Evolutionary conservation across 2,329 filamentous ascomycete species (phyloP).

Genomic region (Claviceps sorghi): DNA sequence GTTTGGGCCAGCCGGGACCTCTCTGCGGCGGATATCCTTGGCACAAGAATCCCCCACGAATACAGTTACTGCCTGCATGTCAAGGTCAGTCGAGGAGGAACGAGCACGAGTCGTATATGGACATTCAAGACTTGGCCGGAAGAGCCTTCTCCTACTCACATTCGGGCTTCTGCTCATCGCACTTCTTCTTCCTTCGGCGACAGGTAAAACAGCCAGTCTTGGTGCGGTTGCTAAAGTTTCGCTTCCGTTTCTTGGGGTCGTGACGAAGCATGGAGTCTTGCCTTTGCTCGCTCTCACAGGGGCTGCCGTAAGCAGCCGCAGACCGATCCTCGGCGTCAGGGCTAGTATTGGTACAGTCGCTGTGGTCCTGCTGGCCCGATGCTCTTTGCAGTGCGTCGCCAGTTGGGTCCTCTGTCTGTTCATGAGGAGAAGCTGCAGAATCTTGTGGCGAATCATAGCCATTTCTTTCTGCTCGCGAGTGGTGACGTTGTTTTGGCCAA

Average conservation of each 20-base stretch:
- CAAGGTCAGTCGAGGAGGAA: not conserved
- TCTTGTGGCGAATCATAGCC: conserved; percentile 32
- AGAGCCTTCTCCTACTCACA: conserved; percentile 45
- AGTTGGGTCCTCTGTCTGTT: conserved; percentile 35
- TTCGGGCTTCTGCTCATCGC: conserved; percentile 82
- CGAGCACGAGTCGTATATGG: not conserved
- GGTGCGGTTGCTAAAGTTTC: conserved; percentile 85
- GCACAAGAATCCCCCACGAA: conserved; percentile 78
- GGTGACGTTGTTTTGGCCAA: conserved; percentile 33
- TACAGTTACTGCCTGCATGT: conserved; percentile 65
- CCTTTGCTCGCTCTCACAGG: conserved; percentile 33
- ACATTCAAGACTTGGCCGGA: not conserved
- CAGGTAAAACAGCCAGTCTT: conserved; percentile 95
- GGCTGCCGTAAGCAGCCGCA: conserved; percentile 23
- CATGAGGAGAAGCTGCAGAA: conserved; percentile 28
- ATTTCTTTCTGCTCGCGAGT: conserved; percentile 32
- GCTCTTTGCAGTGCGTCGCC: conserved; percentile 30
- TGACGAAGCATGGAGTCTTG: conserved; percentile 37
- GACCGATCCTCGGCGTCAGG: conserved; percentile 38
- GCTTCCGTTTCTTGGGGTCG: conserved; percentile 55
- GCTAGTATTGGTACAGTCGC: conserved; percentile 37
- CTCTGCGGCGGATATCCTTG: conserved; percentile 78
- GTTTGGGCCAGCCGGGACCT: conserved; percentile 59
- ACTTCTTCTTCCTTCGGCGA: conserved; percentile 89
- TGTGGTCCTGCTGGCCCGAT: conserved; percentile 30